Evolutionary conservation across 2,329 filamentous ascomycete genomes (phyloP).

Genomic region (Teratosphaeriaceae sp.): DNA sequence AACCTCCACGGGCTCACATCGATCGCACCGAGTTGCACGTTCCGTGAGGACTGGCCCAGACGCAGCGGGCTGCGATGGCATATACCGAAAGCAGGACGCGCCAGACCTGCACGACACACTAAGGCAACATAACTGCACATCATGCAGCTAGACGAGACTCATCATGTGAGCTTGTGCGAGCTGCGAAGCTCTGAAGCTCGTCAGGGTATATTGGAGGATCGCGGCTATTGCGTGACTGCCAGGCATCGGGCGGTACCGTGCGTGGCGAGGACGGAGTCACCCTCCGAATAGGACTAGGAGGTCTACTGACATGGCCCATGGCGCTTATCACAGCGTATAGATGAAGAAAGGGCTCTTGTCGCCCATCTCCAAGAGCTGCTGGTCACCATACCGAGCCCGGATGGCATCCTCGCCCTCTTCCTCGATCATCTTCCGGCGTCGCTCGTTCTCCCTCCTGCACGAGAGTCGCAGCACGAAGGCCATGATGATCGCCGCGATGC

Average conservation of each 20-base stretch:
- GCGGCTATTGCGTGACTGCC: too few relatives aligned
- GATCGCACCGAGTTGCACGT: too few relatives aligned
- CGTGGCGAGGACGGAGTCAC: too few relatives aligned
- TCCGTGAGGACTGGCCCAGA: too few relatives aligned
- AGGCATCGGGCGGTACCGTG: too few relatives aligned
- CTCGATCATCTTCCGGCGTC: slow-evolving; percentile 39
- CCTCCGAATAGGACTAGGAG: too few relatives aligned
- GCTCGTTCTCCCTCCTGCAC: slow-evolving; percentile 42
- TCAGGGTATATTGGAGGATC: neutral
- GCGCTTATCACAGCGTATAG: slow-evolving; percentile 53
- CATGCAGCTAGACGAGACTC: slow-evolving; percentile 2
- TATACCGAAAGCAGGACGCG: too few relatives aligned
- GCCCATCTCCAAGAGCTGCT: slow-evolving; percentile 31
- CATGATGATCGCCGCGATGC: slow-evolving; percentile 20
- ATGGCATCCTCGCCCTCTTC: slow-evolving; percentile 27
- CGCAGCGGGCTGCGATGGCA: too few relatives aligned
- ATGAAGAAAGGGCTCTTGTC: slow-evolving; percentile 40
- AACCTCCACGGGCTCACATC: too few relatives aligned
- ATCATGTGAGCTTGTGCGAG: slow-evolving; percentile 4
- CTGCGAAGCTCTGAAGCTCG: neutral
- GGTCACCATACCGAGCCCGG: slow-evolving; percentile 28
- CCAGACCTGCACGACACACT: too few relatives aligned
- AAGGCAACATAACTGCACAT: neutral
- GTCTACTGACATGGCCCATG: too few relatives aligned
- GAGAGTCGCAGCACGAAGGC: slow-evolving; percentile 12